Conservation (phyloP, 164 flowering plant genomes). For the Stephania japonica region DNA sequence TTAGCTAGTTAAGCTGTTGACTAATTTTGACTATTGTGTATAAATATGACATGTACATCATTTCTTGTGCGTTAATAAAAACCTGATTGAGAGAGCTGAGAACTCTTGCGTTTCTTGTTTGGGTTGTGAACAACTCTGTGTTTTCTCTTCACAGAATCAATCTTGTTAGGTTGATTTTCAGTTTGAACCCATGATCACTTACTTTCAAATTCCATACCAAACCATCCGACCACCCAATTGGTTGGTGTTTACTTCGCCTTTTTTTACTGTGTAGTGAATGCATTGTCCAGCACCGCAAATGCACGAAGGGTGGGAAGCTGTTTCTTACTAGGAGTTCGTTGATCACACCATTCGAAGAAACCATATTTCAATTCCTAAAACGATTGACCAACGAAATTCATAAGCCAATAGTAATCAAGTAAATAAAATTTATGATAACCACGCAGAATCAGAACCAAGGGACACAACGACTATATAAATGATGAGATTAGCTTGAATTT, state of each 20-base stretch:
- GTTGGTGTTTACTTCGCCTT: neutral
- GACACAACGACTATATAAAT: neutral
- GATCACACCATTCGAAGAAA: conserved; percentile 37
- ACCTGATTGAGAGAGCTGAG: no score
- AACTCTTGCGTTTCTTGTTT: no score
- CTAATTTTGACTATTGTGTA: no score
- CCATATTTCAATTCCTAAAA: conserved; percentile 14
- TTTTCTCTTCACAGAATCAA: no score
- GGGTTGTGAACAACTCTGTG: no score
- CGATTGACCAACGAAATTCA: conserved; percentile 1
- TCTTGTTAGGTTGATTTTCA: no score
- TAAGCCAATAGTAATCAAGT: neutral
- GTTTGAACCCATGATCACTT: no score
- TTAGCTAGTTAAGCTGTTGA: no score
- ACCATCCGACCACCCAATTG: no score
- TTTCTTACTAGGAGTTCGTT: neutral
- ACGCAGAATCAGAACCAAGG: neutral
- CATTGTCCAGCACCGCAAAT: conserved; percentile 35
- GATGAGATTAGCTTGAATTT: neutral
- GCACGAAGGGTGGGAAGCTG: conserved; percentile 15
- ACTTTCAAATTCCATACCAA: no score
- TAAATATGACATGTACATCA: no score
- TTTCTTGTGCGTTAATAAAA: no score
- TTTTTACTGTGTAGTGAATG: neutral
- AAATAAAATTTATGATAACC: neutral